Evolutionary conservation across 768 basidiomycete genomes (phyloP).

Genomic region (Boletus edulis): DNA sequence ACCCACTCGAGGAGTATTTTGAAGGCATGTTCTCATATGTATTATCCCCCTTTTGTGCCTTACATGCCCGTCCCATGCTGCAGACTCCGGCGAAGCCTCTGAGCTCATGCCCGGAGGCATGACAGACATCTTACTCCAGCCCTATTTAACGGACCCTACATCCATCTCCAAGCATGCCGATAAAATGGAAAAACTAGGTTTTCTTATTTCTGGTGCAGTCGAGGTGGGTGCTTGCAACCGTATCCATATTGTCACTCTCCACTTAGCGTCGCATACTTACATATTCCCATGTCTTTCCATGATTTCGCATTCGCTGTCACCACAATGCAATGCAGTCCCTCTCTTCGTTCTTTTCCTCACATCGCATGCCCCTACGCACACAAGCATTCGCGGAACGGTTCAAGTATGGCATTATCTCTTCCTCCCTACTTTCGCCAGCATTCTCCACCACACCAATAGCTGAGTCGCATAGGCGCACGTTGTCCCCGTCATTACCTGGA

Average conservation of each 20-base stretch:
- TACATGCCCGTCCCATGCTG: slow-evolving; percentile 14
- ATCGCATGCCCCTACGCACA: slow-evolving; percentile 34
- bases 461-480: slow-evolving; percentile 31
- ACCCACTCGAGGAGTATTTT: slow-evolving; percentile 72
- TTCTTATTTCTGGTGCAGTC: slow-evolving; percentile 16
- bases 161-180: slow-evolving; percentile 18
- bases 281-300: neutral
- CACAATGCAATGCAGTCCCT: slow-evolving; percentile 33
- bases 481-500: slow-evolving; percentile 45
- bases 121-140: slow-evolving; percentile 31
- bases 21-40: slow-evolving; percentile 41
- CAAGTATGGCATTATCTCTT: slow-evolving; percentile 83
- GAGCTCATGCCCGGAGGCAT: slow-evolving; percentile 58
- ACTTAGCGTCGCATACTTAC: slow-evolving; percentile 6
- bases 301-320: slow-evolving; percentile 6
- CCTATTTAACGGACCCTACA: slow-evolving; percentile 9
- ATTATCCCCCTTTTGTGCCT: neutral
- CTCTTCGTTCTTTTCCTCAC: slow-evolving; percentile 35
- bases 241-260: slow-evolving; percentile 11
- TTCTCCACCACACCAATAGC: slow-evolving; percentile 41
- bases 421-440: slow-evolving; percentile 64
- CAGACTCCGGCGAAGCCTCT: slow-evolving; percentile 60
- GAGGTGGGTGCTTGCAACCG: slow-evolving; percentile 37
- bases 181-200: slow-evolving; percentile 28
- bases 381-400: slow-evolving; percentile 71